Conservation (phyloP, 805 yeast genomes). For the Kuraishia hungarica region DNA sequence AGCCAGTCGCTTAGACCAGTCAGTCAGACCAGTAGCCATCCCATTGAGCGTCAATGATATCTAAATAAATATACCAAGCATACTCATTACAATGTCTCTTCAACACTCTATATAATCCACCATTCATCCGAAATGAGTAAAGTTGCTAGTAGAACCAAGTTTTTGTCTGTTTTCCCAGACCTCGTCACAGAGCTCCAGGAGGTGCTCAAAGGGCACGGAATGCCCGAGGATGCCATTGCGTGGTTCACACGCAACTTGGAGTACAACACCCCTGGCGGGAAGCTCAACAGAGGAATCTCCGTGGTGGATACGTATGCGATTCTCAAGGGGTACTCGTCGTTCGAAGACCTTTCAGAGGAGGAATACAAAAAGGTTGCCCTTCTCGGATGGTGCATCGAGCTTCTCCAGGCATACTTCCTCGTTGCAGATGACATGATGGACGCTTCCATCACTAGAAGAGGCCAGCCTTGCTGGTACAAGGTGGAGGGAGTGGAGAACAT, state of each 20-base stretch:
- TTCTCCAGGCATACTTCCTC: constrained; percentile 91
- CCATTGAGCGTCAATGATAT: no score
- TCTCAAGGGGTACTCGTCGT: constrained; percentile 51
- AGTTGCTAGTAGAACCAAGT: constrained; percentile 33
- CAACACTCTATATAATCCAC: not conserved
- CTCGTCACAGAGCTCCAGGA: constrained; percentile 69
- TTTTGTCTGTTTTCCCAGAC: constrained; percentile 62
- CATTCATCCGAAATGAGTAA: not conserved
- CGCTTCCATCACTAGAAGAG: constrained; percentile 91
- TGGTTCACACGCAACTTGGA: constrained; percentile 73
- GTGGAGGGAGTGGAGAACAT: constrained; percentile 74
- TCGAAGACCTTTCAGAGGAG: constrained; percentile 49
- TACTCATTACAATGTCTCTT: no score
- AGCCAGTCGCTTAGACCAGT: no score
- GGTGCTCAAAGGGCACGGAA: constrained; percentile 57
- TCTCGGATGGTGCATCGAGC: constrained; percentile 92
- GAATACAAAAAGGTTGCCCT: constrained; percentile 82
- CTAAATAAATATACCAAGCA: no score
- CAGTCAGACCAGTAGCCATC: no score
- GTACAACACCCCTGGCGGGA: constrained; percentile 95
- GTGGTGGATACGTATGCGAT: constrained; percentile 89
- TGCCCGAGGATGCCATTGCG: constrained; percentile 76
- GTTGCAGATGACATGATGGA: constrained; percentile 99
- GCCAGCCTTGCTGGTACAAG: constrained; percentile 97
- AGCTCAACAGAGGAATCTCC: constrained; percentile 90